Evolutionary conservation across 179 eudicot species (phyloP), one percentile per base, ranked within the genome.

Genomic region (Kewa caespitosa): DNA sequence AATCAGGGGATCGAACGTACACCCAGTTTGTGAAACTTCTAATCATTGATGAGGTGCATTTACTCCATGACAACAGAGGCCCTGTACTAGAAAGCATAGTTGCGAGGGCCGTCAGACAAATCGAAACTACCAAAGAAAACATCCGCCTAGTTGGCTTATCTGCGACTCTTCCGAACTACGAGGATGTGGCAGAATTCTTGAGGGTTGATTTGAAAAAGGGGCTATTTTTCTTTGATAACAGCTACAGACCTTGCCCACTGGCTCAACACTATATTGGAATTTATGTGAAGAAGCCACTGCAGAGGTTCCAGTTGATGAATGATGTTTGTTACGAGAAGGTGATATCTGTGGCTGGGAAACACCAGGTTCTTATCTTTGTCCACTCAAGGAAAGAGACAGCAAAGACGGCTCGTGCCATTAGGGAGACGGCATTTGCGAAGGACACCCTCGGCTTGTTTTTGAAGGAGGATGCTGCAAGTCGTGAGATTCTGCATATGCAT

Each of bases 381-480:
- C 99, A 95, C 84, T 93, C 99, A 2, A 91, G 99, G 87, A 91
- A 91, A 63, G 99, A 95, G 88, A 93, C 99, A 37, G 83, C 97
- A 3, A 93, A 93, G 85, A 95, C 97, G 33, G 99, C 95, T 48
- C 90, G 91, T 70, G 87, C 97, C 11, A 87, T 95, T 54, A 86
- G 94, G 81, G 99, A 95, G 74, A 76, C 91, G 31, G 99, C 99
- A 17, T 82, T 95, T 76, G 92, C 97, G 27, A 91, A 91, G 74
- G 99, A 93, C 67, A 95, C 97, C 33, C 87, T 93, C 67, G 83
- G 93, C 50, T 83, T 83, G 74, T 95, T 93, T 80, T 81, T 93
- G 74, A 91, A 89, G 78, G 99, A 95, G 78, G 97, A 95, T 27
- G 88, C 95, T 80, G 97, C 86, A 9, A 95, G 95, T 75, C 92